A percentile compares a stretch with the other conserved stretches of the same genome.
Evolutionary conservation across 2,329 filamentous ascomycete genomes (phyloP).

Genomic region (Phaeomoniella chlamydospora): DNA sequence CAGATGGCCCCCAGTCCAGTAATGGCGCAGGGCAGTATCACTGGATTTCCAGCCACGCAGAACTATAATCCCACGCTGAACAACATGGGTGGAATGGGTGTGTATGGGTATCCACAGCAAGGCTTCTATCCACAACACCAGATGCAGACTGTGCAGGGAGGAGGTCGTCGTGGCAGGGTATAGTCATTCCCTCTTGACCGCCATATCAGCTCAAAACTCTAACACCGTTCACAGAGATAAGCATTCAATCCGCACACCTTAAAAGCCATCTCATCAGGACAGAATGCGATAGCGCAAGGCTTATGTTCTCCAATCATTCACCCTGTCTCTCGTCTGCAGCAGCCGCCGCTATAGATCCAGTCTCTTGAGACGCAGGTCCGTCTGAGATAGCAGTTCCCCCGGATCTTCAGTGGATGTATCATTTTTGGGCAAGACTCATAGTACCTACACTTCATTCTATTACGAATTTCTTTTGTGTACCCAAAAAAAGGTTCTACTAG

Average conservation of each 20-base stretch:
- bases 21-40: constrained; percentile 27
- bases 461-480: not conserved
- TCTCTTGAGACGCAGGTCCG: not conserved
- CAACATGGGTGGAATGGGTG: constrained; percentile 16
- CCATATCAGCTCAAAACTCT: constrained; percentile 5
- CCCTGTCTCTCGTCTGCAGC: too few relatives aligned
- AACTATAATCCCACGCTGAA: constrained; percentile 30
- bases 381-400: too few relatives aligned
- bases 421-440: too few relatives aligned
- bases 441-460: too few relatives aligned
- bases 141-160: constrained; percentile 26
- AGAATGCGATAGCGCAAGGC: too few relatives aligned
- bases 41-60: constrained; percentile 22
- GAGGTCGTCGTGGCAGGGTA: constrained; percentile 40
- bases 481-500: not conserved
- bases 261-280: too few relatives aligned
- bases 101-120: constrained; percentile 37
- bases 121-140: constrained; percentile 20
- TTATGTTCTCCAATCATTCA: too few relatives aligned
- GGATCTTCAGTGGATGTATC: too few relatives aligned
- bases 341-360: too few relatives aligned
- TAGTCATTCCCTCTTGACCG: constrained; percentile 21
- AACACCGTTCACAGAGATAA: constrained; percentile 16
- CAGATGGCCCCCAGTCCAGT: constrained; percentile 26
- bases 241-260: not conserved